These are phyloP conservation scores for Naganishia liquefaciens DNA, from an alignment of 1,284 basidiomycete species.

Conservation along the genomic window DNA sequence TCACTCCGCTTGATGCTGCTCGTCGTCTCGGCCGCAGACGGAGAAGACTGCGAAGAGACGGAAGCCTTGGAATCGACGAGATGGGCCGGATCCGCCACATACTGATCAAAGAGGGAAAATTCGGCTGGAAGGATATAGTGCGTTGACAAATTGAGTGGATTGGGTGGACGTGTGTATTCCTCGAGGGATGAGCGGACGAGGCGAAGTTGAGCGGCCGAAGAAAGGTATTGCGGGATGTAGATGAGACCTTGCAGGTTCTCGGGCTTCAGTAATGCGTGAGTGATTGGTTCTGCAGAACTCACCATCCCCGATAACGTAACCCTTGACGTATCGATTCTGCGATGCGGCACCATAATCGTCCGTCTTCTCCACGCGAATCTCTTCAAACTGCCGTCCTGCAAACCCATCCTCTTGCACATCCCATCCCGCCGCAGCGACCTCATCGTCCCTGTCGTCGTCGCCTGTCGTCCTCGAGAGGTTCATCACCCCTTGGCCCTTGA, in stretches of 20 bases:
- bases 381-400: constrained; percentile 38
- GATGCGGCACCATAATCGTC: constrained; percentile 35
- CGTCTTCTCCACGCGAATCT: constrained; percentile 36
- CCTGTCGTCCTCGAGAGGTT: constrained; percentile 46
- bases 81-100: constrained; percentile 43
- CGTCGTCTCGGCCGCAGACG: background rate
- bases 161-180: constrained; percentile 73
- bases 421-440: constrained; percentile 50
- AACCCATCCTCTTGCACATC: constrained; percentile 38
- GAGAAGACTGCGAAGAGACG: constrained; percentile 29
- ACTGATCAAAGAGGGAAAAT: constrained; percentile 67
- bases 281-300: too few relatives aligned
- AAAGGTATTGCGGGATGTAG: constrained; percentile 71
- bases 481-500: constrained; percentile 41
- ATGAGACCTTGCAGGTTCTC: constrained; percentile 70
- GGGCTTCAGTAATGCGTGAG: background rate
- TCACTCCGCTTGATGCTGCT: background rate
- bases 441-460: constrained; percentile 43
- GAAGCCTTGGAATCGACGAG: constrained; percentile 36
- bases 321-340: constrained; percentile 21
- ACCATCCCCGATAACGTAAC: constrained; percentile 49
- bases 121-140: constrained; percentile 77
- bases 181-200: constrained; percentile 70
- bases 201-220: constrained; percentile 62
- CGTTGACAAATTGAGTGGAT: constrained; percentile 80